These are phyloP conservation scores for Russula virescens DNA, from an alignment of 768 basidiomycete species.

Conservation along the genomic window DNA sequence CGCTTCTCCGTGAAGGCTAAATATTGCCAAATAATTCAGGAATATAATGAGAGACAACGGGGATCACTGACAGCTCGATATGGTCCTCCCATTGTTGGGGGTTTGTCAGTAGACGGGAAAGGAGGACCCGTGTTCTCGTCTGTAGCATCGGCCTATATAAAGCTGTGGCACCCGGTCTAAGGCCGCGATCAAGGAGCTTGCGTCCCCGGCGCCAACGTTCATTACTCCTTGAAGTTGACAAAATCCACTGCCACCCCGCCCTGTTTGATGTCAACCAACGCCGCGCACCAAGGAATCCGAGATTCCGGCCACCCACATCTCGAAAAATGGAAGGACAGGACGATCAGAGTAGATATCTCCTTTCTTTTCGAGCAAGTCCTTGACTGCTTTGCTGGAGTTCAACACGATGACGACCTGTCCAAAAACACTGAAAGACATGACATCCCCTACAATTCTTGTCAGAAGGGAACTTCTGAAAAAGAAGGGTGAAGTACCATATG, in stretches of 20 bases:
- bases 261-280: not conserved
- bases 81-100: constrained; percentile 2
- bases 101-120: not conserved
- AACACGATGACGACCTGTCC: constrained; percentile 46
- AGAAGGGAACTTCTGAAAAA: too few species aligned
- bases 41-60: not conserved
- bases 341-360: constrained; percentile 31
- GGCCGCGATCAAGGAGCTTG: constrained; percentile 3
- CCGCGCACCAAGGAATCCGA: too few species aligned
- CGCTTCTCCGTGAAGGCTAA: not conserved
- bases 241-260: not conserved
- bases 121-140: not conserved
- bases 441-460: not conserved
- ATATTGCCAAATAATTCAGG: not conserved
- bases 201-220: constrained; percentile 8
- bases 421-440: constrained; percentile 31
- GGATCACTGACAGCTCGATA: not conserved
- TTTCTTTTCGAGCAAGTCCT: constrained; percentile 48
- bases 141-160: constrained; percentile 2
- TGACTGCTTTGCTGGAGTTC: constrained; percentile 39
- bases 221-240: not conserved
- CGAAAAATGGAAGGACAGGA: not conserved
- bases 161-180: not conserved
- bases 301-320: not conserved
- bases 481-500: not conserved